Conservation (phyloP, 78 protist species). For the Emiliania huxleyi region DNA sequence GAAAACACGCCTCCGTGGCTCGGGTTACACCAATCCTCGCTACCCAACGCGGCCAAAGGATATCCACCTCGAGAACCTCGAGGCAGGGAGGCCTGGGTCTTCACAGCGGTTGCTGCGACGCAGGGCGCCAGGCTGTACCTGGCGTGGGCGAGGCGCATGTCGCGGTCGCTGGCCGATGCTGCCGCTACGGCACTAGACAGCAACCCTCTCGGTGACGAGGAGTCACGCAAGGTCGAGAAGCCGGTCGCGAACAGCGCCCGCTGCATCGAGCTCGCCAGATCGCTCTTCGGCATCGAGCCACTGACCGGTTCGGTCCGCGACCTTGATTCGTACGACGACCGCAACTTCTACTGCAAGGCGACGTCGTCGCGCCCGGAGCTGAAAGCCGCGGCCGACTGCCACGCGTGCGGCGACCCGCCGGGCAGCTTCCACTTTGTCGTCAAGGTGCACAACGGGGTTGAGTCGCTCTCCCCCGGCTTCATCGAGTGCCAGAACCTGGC, state of each 20-base stretch:
- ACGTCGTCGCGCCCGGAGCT: background rate
- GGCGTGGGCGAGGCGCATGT: too few relatives aligned
- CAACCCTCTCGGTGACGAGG: too few relatives aligned
- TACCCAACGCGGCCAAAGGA: too few relatives aligned
- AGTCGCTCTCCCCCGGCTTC: background rate
- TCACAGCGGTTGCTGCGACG: too few relatives aligned
- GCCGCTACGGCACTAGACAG: too few relatives aligned
- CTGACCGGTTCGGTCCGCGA: too few relatives aligned
- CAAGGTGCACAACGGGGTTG: slow-evolving; percentile 18
- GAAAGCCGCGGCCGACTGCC: background rate
- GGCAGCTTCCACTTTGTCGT: background rate
- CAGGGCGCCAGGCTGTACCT: too few relatives aligned
- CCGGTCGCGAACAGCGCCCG: background rate
- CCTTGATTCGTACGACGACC: background rate
- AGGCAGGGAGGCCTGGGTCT: too few relatives aligned
- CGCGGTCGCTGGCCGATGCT: too few relatives aligned
- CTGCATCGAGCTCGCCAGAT: background rate
- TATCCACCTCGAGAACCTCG: too few relatives aligned
- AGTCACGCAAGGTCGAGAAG: background rate
- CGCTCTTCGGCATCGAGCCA: background rate
- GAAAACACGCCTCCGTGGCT: too few relatives aligned
- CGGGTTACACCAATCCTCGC: too few relatives aligned
- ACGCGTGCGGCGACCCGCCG: background rate
- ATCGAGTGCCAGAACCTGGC: background rate
- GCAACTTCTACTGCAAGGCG: background rate